phyloP scores from a whole-genome alignment of 345 rosid genomes.

The Garcia nutans region DNA sequence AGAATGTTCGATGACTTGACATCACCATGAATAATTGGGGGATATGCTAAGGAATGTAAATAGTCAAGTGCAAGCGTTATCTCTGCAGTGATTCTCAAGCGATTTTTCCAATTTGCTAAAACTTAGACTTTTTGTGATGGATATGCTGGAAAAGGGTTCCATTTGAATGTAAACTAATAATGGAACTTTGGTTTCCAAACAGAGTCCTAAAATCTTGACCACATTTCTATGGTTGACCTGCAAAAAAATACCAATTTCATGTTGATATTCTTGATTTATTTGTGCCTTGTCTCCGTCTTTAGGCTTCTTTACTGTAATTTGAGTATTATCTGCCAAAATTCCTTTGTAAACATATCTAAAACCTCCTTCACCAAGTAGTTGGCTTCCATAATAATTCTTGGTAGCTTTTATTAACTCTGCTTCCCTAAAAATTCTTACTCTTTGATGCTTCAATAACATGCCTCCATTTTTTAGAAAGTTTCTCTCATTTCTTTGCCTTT shows the following conservation, averaged over 20 bases:
- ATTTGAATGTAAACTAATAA: slow-evolving; percentile 32
- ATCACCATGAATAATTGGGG: slow-evolving; percentile 41
- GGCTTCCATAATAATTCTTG: slow-evolving; percentile 15
- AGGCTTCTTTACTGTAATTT: slow-evolving; percentile 24
- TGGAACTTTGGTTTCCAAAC: slow-evolving; percentile 37
- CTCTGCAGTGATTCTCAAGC: slow-evolving; percentile 26
- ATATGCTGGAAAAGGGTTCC: slow-evolving; percentile 27
- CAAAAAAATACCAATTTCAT: slow-evolving; percentile 27
- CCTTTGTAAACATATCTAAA: slow-evolving; percentile 35
- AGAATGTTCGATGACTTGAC: slow-evolving; percentile 36
- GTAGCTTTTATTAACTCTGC: slow-evolving; percentile 33
- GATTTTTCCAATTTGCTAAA: slow-evolving; percentile 23
- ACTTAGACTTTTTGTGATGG: slow-evolving; percentile 15
- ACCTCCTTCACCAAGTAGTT: slow-evolving; percentile 30
- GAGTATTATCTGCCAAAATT: not conserved
- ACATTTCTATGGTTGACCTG: slow-evolving; percentile 38
- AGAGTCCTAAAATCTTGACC: slow-evolving; percentile 34
- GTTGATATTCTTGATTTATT: slow-evolving; percentile 24
- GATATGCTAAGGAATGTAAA: slow-evolving; percentile 35
- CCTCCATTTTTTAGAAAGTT: slow-evolving; percentile 35
- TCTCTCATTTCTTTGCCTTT: slow-evolving; percentile 12
- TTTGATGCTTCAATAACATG: slow-evolving; percentile 25
- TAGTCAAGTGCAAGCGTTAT: slow-evolving; percentile 36
- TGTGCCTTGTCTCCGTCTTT: slow-evolving; percentile 18
- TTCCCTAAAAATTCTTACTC: slow-evolving; percentile 31